Percentiles rank a stretch among this genome's conserved stretches.
These are phyloP conservation scores for Sporothrix protearum DNA, from an alignment of 2,329 filamentous ascomycete species.

Conservation along the genomic window DNA sequence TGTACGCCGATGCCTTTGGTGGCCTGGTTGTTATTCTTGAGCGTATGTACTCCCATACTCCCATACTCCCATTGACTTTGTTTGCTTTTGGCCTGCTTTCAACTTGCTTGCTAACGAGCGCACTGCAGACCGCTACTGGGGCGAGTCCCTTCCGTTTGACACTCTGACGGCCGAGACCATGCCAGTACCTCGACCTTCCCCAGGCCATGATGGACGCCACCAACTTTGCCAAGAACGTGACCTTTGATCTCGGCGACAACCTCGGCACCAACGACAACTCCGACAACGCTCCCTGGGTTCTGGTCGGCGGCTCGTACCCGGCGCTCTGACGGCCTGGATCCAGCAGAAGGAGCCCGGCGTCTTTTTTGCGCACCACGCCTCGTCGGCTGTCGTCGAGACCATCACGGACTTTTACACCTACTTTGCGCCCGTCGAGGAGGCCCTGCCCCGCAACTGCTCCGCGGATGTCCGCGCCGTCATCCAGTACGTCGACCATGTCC, in stretches of 20 bases:
- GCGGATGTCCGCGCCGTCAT: conserved; percentile 49
- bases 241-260: conserved; percentile 47
- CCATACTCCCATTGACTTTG: no score
- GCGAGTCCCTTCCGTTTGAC: conserved; percentile 39
- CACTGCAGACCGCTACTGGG: conserved; percentile 42
- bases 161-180: conserved; percentile 38
- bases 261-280: conserved; percentile 41
- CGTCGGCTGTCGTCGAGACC: conserved; percentile 52
- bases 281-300: conserved; percentile 51
- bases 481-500: conserved; percentile 48
- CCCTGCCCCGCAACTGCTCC: conserved; percentile 54
- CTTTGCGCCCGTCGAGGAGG: conserved; percentile 50
- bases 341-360: conserved; percentile 49
- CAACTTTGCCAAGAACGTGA: conserved; percentile 43
- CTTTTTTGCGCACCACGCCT: conserved; percentile 55
- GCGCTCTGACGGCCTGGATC: conserved; percentile 52
- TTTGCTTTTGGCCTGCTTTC: no score
- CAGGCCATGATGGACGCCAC: conserved; percentile 42
- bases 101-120: no score
- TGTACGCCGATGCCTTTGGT: conserved; percentile 39
- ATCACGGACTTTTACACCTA: conserved; percentile 53
- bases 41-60: conserved; percentile 30
- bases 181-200: conserved; percentile 40
- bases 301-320: conserved; percentile 53
- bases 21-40: conserved; percentile 41